Base-by-base conservation (phyloP, 306 rosid species). In the Quercus gilva region DNA sequence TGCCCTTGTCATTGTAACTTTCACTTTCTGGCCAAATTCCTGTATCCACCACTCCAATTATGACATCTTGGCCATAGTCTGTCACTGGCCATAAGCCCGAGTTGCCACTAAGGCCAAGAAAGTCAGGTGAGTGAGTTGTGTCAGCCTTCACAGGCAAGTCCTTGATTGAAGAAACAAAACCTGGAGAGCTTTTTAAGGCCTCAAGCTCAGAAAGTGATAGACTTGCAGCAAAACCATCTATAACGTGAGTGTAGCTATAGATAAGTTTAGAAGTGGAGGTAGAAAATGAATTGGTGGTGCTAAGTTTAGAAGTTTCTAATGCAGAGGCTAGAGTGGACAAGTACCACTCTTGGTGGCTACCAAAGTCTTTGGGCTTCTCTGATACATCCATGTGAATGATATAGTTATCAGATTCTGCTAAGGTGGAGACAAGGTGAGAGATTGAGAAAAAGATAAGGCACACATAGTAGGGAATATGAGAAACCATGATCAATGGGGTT, bases 21-120 rank as follows among this genome's bases (percentile, higher is more conserved):
- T 78, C 65, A 71, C 94, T 87, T 52, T 92, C 97, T 18, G 98
- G 96, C 96, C 91, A 91, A 58, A 94, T 28, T 2, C 97, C 98
- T 0, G 88, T 74, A 81, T 94, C 94, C 72, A 94, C 83, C 71
- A 94, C 0, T 28, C 98, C 97, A 11, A 94, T 73, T 14, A 94
- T 92, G 31, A 90, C 35, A 35, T 83, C 92, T 5, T 90, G 56
- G 21, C 94, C 97, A 11, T 74, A 94, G 1, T 87, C 41, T 0
- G 93, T 49, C 0, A 5, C 80, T 0, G 84, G 92, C 97, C 96
- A 91, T 1, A 86, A 84, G 1, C 97, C 97, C 0, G 9, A 5
- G 13, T 69, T 11, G 0, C 85, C 74, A 33, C 41, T 87, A 4
- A 92, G 92, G 29, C 92, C 90, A 55, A 94, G 91, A 77, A 92